Conservation (phyloP, 257 asterid species). For the Ilex asprella region DNA sequence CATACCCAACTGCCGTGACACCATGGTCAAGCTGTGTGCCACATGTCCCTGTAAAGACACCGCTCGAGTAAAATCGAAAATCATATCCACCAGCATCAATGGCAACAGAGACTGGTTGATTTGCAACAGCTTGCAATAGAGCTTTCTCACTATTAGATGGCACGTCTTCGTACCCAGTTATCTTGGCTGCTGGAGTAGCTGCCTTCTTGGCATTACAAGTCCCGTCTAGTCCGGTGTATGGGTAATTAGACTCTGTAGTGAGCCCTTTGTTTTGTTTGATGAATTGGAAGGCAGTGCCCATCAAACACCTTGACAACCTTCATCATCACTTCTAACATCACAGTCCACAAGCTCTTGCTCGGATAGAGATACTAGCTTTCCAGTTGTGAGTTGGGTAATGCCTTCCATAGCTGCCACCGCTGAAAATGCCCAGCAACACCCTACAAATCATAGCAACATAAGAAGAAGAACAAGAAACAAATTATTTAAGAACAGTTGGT, state of each 20-base stretch:
- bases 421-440: conserved; percentile 31
- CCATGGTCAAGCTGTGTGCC: conserved; percentile 36
- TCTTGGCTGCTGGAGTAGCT: conserved; percentile 15
- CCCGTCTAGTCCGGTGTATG: conserved; percentile 23
- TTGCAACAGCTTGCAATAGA: conserved; percentile 22
- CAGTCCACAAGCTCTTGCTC: conserved; percentile 33
- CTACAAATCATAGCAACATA: conserved; percentile 1
- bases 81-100: conserved; percentile 26
- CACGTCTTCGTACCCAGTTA: conserved; percentile 31
- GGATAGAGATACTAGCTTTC: conserved; percentile 19
- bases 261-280: conserved; percentile 20
- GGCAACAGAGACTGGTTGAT: conserved; percentile 17
- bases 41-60: conserved; percentile 28
- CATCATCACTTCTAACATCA: conserved; percentile 13
- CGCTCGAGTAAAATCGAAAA: conserved; percentile 30
- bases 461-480: no score
- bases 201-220: conserved; percentile 21
- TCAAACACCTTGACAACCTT: conserved; percentile 23
- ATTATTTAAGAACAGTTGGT: no score
- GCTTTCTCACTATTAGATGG: conserved; percentile 33
- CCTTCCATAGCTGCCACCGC: conserved; percentile 32
- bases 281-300: conserved; percentile 25
- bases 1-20: conserved; percentile 34
- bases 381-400: conserved; percentile 15
- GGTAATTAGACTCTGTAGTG: conserved; percentile 24